Evolutionary conservation across 148 eudicot genomes (phyloP).

Genomic region (Rhododendron kiyosumense): DNA sequence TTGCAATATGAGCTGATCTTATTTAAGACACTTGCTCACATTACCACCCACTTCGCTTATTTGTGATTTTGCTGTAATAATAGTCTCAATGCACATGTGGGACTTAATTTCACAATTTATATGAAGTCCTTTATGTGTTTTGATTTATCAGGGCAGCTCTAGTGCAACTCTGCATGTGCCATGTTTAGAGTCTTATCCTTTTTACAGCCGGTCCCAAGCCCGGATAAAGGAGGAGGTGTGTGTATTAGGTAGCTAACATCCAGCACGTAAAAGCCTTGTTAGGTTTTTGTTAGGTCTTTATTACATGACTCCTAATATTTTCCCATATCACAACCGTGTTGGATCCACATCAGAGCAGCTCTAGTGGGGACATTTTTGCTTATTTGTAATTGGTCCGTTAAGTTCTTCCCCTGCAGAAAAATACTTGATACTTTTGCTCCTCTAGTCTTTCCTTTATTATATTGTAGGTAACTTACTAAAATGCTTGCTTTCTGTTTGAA

Average conservation of each 20-base stretch:
- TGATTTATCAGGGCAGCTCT: background rate
- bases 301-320: too few species aligned
- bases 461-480: too few species aligned
- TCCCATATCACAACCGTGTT: too few species aligned
- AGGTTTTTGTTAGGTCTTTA: too few species aligned
- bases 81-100: background rate
- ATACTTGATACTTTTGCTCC: constrained; percentile 4
- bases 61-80: background rate
- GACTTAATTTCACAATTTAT: background rate
- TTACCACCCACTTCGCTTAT: background rate
- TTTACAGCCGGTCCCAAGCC: too few species aligned
- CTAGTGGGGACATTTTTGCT: background rate
- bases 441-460: background rate
- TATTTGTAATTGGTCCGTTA: background rate
- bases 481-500: background rate
- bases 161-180: too few species aligned
- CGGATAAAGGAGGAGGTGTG: too few species aligned
- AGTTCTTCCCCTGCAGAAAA: background rate
- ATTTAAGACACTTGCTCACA: background rate
- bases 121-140: background rate
- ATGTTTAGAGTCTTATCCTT: too few species aligned
- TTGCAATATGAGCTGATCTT: background rate
- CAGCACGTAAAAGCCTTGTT: too few species aligned
- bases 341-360: background rate
- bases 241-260: too few species aligned